These are phyloP conservation scores for Evernia prunastri DNA, from an alignment of 495 filamentous ascomycete genomes.

Conservation along the genomic window DNA sequence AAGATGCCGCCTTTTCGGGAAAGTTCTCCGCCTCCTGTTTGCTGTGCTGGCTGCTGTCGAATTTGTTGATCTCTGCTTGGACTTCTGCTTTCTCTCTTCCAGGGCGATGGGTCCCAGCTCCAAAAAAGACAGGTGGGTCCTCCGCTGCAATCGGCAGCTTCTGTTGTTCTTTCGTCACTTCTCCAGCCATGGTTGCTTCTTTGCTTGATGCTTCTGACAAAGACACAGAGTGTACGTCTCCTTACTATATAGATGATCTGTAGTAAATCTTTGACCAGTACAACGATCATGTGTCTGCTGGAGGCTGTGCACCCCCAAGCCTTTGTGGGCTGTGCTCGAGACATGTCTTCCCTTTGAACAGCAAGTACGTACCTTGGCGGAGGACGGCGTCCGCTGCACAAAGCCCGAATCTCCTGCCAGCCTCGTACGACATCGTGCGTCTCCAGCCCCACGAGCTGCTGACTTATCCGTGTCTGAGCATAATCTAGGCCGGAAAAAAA, in stretches of 20 bases:
- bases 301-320: not conserved
- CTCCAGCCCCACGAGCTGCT: not conserved
- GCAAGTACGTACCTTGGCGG: too few relatives aligned
- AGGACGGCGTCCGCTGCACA: too few relatives aligned
- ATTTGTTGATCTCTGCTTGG: not conserved
- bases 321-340: not conserved
- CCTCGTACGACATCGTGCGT: not conserved
- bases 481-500: too few relatives aligned
- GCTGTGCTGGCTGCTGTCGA: too few relatives aligned
- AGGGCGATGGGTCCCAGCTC: not conserved
- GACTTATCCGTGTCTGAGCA: too few relatives aligned
- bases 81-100: not conserved
- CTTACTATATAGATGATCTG: too few relatives aligned
- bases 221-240: not conserved
- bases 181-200: not conserved
- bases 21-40: too few relatives aligned
- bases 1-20: too few relatives aligned
- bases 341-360: too few relatives aligned
- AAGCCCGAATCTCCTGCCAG: not conserved
- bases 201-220: not conserved
- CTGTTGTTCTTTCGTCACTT: not conserved
- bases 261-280: not conserved
- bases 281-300: too few relatives aligned
- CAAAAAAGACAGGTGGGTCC: not conserved
- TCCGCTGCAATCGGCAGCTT: not conserved